Evolutionary conservation across 129 eudicot species (phyloP), one percentile per base, ranked within the genome.

Genomic region (Saussurea involucrata): DNA sequence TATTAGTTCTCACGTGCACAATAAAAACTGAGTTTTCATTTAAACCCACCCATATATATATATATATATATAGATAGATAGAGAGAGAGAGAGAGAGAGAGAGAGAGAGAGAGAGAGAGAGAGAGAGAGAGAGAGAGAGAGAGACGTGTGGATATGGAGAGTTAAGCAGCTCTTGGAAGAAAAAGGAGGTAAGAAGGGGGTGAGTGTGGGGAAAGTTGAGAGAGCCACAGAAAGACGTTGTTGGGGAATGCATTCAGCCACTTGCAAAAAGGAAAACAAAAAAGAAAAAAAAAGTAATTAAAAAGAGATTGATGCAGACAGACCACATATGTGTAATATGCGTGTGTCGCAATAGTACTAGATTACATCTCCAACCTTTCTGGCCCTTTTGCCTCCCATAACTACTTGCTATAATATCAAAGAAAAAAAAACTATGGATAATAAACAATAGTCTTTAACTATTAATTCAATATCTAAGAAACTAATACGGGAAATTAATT

Each of bases 151-250:
- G 83, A 72, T 9, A 69, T 79, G 49, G 73, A 36, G 78, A 15
- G 77, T 78, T 79, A 68, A 72, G 25, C 75, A 77, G 75, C 81
- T 34, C 75, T 77, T 77, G 75, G 68, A 32, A 9, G 66, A 49
- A 31, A 64, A 63, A 64, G 57, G 53, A 49, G 78, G 77, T 60
- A 33, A 72, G 33, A 34, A 33, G n/a, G 78, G 13, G 4, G 29
- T 32, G 66, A 36, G 68, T 21, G 57, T n/a, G 77, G 72, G 28
- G 33, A 66, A 76, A 69, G 13, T 69, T 5, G 63, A 18, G 46
- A 17, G 32, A 40, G 63, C 71, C 74, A 78, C 75, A 68, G 36
- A 44, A 64, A 75, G 25, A n/a, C n/a, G 25, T 37, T 4, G 13
- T 40, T 2, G 49, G 8, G 22, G 2, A 53, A 5, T 15, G n/a